Conservation (phyloP, 257 asterid genomes). For the Osmanthus fragrans region DNA sequence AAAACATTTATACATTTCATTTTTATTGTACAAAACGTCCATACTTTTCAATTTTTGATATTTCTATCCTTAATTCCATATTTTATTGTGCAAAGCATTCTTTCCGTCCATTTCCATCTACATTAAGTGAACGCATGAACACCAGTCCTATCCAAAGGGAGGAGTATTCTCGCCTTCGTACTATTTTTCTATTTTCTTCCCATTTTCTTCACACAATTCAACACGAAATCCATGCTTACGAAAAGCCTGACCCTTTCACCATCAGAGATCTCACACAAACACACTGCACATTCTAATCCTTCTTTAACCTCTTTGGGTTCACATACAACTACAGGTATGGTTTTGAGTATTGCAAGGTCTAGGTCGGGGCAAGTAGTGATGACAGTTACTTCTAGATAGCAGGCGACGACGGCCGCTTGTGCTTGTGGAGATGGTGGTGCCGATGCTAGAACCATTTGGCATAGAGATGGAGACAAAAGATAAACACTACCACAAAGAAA, state of each 20-base stretch:
- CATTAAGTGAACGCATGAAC: no score
- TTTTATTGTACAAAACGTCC: no score
- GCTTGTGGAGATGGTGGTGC: constrained; percentile 38
- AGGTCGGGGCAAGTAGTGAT: constrained; percentile 50
- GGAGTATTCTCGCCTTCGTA: no score
- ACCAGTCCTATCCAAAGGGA: no score
- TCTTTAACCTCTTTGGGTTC: constrained; percentile 47
- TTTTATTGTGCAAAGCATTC: no score
- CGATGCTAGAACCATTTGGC: constrained; percentile 76
- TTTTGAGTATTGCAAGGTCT: constrained; percentile 58
- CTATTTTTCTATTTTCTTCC: no score
- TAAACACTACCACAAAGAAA: constrained; percentile 50
- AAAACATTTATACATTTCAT: no score
- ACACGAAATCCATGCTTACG: constrained; percentile 88
- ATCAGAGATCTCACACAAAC: constrained; percentile 58
- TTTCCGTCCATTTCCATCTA: no score
- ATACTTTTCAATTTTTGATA: no score
- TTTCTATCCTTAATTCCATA: no score
- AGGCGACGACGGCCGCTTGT: constrained; percentile 48
- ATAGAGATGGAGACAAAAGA: constrained; percentile 68
- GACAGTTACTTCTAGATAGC: constrained; percentile 5
- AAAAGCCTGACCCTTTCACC: constrained; percentile 73
- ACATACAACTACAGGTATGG: constrained; percentile 55
- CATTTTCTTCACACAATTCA: constrained; percentile 27
- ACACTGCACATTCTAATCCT: constrained; percentile 77